Base-by-base conservation (phyloP, 1,284 basidiomycete genomes). In the Leccinum holopus region DNA sequence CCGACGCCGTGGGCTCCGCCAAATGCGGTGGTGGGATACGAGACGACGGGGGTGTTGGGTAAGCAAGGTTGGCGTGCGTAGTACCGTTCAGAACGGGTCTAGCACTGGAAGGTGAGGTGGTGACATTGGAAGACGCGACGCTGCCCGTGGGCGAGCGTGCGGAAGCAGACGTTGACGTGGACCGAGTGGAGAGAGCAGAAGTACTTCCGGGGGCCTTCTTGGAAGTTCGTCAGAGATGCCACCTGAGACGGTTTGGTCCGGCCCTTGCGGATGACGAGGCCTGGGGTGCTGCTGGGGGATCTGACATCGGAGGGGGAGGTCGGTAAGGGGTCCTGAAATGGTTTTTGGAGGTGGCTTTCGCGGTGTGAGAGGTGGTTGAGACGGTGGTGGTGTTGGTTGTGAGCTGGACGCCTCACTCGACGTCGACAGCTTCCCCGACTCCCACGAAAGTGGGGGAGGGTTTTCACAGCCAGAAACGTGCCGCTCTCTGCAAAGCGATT, bases 231-330 rank as follows among this genome's bases (percentile, higher is more conserved):
- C 21, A 71, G 63, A 59, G 75, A 67, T 52, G 66, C 67, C 59
- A 65, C 66, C 33, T 66, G 66, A 7, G 68, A 65, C 3, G 66
- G 74, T 61, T 79, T 78, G 61, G 75, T 65, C 66, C 78, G 80
- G 62, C 85, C 82, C 73, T 83, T 86, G 71, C 81, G 83, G 65
- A 87, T 76, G 68, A 80, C 81, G 52, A 86, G 76, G 55, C 82
- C 82, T 41, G 79, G 76, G 1, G 82, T 83, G 35, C 74, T 68
- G n/a, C 67, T 69, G 63, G 76, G 71, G 47, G 72, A 62, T 55
- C 71, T 72, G 64, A 70, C 69, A 63, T 74, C 70, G 55, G 71
- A 61, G 54, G 68, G 75, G 59, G 65, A 64, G 30, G 58, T 69
- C 62, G 60, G 72, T n/a, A 44, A 69, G 33, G 77, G 79, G 18